Evolutionary conservation across 1,139 yeast genomes (phyloP).

Genomic region (Taiozyma sp.): DNA sequence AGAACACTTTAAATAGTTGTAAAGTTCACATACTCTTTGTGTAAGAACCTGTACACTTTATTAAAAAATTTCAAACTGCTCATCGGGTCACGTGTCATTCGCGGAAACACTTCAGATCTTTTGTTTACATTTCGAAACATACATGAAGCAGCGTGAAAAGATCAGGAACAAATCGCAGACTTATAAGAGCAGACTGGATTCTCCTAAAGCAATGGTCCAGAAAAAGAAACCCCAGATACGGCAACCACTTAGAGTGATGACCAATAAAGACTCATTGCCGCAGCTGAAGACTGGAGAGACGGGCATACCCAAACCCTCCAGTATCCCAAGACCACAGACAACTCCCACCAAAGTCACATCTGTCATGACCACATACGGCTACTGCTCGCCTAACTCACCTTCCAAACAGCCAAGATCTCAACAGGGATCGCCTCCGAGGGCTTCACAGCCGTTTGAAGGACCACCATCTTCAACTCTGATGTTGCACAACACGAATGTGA

Average conservation of each 20-base stretch:
- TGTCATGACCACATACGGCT: constrained; percentile 9
- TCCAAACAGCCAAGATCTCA: background rate
- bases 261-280: background rate
- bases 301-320: constrained; percentile 10
- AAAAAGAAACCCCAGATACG: background rate
- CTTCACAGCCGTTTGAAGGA: background rate
- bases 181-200: background rate
- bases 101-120: background rate
- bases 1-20: background rate
- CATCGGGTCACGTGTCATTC: background rate
- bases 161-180: background rate
- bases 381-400: constrained; percentile 7
- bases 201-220: background rate
- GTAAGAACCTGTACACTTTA: background rate
- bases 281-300: background rate
- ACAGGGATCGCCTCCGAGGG: background rate
- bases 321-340: constrained; percentile 17
- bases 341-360: constrained; percentile 16
- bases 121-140: constrained; percentile 2
- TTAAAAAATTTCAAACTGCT: background rate
- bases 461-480: background rate
- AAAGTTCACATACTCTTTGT: background rate
- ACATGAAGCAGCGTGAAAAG: background rate
- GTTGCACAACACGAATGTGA: background rate
- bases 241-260: background rate